Percentiles rank a stretch among this genome's conserved stretches.
Conservation (phyloP, 1,139 yeast species). For the Diutina ranongensis region DNA sequence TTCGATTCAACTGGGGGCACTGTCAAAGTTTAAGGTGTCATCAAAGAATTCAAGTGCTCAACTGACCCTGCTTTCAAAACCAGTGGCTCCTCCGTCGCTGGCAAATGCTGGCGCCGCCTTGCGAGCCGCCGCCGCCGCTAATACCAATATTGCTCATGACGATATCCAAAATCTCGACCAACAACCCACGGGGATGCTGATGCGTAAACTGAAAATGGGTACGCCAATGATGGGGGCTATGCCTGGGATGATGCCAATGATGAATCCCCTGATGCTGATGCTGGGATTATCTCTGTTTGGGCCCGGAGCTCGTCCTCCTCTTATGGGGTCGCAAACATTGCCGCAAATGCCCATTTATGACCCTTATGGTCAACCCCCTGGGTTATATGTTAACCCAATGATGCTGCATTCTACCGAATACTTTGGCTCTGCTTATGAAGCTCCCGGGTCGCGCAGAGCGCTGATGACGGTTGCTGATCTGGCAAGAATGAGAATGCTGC, state of each 20-base stretch:
- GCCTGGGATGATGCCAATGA: conserved; percentile 4
- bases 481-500: conserved; percentile 8
- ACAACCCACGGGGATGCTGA: conserved; percentile 2
- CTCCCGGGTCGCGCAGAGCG: conserved; percentile 5
- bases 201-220: background rate
- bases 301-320: background rate
- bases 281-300: background rate
- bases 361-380: conserved; percentile 1
- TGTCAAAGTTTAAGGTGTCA: conserved; percentile 2
- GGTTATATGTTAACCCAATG: conserved; percentile 4
- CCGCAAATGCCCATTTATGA: conserved; percentile 2
- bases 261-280: background rate
- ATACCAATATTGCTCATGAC: background rate
- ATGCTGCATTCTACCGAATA: conserved; percentile 3
- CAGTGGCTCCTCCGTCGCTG: conserved; percentile 6
- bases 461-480: conserved; percentile 6
- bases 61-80: conserved; percentile 4
- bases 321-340: background rate
- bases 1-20: conserved; percentile 5
- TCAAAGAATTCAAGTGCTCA: background rate
- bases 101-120: conserved; percentile 5
- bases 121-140: conserved; percentile 6
- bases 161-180: background rate
- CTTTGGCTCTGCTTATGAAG: conserved; percentile 4
- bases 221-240: background rate